phyloP scores from a whole-genome alignment of 2,329 filamentous ascomycete genomes.

The Cladorrhinum sp. region DNA sequence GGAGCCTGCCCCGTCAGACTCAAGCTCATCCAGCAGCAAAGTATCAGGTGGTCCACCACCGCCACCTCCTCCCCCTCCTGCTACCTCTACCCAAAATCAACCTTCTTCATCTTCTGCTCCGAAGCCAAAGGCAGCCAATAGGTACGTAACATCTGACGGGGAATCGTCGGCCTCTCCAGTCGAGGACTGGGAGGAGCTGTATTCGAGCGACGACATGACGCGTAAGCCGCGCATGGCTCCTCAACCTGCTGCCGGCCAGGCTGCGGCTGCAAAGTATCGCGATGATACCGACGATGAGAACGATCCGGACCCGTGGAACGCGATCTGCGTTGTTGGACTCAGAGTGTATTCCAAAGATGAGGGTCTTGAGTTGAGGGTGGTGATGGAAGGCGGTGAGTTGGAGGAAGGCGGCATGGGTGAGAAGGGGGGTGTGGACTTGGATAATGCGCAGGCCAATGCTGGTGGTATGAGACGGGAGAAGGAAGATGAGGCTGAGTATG shows the following conservation, averaged over 20 bases:
- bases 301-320: constrained; percentile 59
- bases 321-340: constrained; percentile 58
- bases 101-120: neutral
- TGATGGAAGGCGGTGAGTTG: constrained; percentile 54
- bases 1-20: constrained; percentile 35
- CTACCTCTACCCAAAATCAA: neutral
- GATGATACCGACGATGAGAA: constrained; percentile 56
- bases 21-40: constrained; percentile 11
- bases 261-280: constrained; percentile 32
- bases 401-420: constrained; percentile 56
- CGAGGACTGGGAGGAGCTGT: constrained; percentile 57
- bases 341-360: constrained; percentile 59
- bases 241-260: constrained; percentile 28
- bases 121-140: constrained; percentile 26
- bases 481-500: constrained; percentile 30
- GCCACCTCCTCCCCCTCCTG: constrained; percentile 6
- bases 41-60: constrained; percentile 26
- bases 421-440: constrained; percentile 54
- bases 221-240: constrained; percentile 46
- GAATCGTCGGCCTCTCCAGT: constrained; percentile 60
- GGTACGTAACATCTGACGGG: constrained; percentile 45
- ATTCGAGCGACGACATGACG: constrained; percentile 56
- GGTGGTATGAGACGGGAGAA: constrained; percentile 41
- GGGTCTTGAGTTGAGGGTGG: constrained; percentile 50
- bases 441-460: constrained; percentile 56